Evolutionary conservation across 768 basidiomycete genomes (phyloP).

Genomic region (Panaeolus cyanescens): DNA sequence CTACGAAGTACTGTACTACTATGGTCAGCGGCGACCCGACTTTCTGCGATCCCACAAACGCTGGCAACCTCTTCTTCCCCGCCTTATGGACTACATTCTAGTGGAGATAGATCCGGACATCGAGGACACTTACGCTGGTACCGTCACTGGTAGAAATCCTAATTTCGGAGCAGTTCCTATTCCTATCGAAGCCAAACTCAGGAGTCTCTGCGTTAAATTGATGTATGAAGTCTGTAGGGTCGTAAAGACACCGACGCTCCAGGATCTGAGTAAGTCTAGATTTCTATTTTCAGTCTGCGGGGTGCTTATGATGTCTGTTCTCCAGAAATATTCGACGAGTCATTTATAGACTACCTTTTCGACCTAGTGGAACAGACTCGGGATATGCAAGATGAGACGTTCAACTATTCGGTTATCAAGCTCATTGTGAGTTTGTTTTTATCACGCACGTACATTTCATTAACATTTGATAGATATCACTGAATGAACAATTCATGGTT

Average conservation of each 20-base stretch:
- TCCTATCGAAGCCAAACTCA: constrained; percentile 84
- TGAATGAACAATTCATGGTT: constrained; percentile 99
- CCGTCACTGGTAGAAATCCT: constrained; percentile 35
- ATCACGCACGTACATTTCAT: not conserved
- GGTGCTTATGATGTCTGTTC: constrained; percentile 1
- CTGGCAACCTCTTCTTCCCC: constrained; percentile 81
- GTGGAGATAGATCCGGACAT: constrained; percentile 81
- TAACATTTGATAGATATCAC: constrained; percentile 60
- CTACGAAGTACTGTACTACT: constrained; percentile 74
- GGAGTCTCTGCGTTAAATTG: constrained; percentile 68
- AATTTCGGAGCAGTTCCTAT: constrained; percentile 46
- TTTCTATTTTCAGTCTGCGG: not conserved
- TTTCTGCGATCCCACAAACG: constrained; percentile 81
- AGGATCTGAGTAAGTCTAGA: constrained; percentile 71
- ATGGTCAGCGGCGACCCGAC: constrained; percentile 67
- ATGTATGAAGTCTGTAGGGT: constrained; percentile 89
- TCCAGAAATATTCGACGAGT: constrained; percentile 76
- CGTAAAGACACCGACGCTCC: constrained; percentile 78
- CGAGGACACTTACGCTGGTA: constrained; percentile 59
- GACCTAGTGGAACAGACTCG: constrained; percentile 93
- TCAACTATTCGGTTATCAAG: constrained; percentile 96
- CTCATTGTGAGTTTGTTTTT: constrained; percentile 64
- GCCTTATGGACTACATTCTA: constrained; percentile 82
- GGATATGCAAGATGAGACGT: constrained; percentile 83
- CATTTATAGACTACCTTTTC: constrained; percentile 87